Evolutionary conservation across 768 basidiomycete genomes (phyloP), one percentile per base, ranked within the genome.

Genomic region (Tylopilus vinaceipallidus): DNA sequence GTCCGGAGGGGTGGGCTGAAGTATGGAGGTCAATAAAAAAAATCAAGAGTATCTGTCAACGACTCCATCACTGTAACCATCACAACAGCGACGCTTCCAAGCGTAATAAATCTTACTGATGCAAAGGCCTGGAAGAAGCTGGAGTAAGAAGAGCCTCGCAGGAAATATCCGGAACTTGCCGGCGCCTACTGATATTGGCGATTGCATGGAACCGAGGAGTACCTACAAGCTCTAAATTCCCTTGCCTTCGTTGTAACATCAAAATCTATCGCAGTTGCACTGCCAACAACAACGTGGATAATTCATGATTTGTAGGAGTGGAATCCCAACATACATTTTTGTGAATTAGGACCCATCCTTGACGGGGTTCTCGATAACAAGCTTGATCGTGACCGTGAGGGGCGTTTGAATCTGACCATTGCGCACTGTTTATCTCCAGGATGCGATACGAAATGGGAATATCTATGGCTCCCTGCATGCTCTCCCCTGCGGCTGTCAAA

Each of bases 41-140:
- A 40, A 56, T 32, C 23, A 39, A 47, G 24, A 19, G 39, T 30
- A 40, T 33, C 45, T 42, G 54, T 47, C 16, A 17, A 52, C 35
- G 22, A 45, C 38, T 14, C 42, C 53, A 49, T 58, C 61, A 52
- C 37, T 42, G 64, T 66, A 64, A 64, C 64, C 62, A 64, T 61
- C 58, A 35, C 61, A 36, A 64, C 64, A 35, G 37, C 22, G 13
- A 52, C 47, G 53, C 63, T 66, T 64, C 64, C 27, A 11, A 50
- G 49, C 17, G 50, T 43, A 58, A 66, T 63, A 47, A 58, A 64
- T 66, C 53, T 60, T 30, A 10, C 37, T 54, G 61, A 58, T 54
- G 30, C 48, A 39, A 62, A 64, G 58, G 53, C 45, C 58, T 60
- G 20, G 42, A 51, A 45, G 63, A 64, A 64, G 64, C 27, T 32